Conservation (phyloP, 2,329 filamentous ascomycete genomes). For the Aspergillus hortae region DNA sequence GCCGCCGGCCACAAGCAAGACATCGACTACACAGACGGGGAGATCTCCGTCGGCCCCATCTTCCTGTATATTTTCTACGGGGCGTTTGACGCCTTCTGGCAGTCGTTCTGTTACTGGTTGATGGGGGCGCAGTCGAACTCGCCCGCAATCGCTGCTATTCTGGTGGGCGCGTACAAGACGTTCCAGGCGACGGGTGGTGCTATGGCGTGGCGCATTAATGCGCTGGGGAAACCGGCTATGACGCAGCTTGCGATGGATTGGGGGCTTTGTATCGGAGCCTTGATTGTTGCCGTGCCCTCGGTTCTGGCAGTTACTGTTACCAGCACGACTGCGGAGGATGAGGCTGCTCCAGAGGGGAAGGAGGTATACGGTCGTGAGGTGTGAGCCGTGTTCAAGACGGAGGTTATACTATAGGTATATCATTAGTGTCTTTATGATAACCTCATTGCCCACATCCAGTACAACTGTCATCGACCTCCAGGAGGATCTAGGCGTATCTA, state of each 20-base stretch:
- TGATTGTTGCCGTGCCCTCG: constrained; percentile 43
- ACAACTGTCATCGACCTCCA: too few relatives aligned
- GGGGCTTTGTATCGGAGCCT: constrained; percentile 44
- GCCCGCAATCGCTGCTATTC: constrained; percentile 39
- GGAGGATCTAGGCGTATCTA: too few relatives aligned
- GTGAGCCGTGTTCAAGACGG: too few relatives aligned
- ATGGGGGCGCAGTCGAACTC: constrained; percentile 47
- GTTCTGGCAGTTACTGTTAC: constrained; percentile 38
- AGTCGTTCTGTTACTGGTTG: constrained; percentile 63
- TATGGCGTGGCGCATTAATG: constrained; percentile 47
- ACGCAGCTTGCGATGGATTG: constrained; percentile 47
- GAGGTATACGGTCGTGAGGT: not conserved
- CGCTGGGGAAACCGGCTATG: constrained; percentile 33
- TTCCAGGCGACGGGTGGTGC: constrained; percentile 44
- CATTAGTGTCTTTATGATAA: too few relatives aligned
- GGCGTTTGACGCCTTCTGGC: constrained; percentile 65
- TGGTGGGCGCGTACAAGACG: constrained; percentile 48
- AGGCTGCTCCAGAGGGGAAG: constrained; percentile 26
- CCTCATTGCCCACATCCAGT: too few relatives aligned
- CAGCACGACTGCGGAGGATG: not conserved
- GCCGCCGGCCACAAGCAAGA: constrained; percentile 41
- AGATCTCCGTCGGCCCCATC: constrained; percentile 59
- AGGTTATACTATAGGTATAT: too few relatives aligned
- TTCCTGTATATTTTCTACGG: constrained; percentile 70
- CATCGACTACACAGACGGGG: constrained; percentile 47